Base-by-base conservation (phyloP, 1,284 basidiomycete genomes). In the Marasmius tenuissimus region DNA sequence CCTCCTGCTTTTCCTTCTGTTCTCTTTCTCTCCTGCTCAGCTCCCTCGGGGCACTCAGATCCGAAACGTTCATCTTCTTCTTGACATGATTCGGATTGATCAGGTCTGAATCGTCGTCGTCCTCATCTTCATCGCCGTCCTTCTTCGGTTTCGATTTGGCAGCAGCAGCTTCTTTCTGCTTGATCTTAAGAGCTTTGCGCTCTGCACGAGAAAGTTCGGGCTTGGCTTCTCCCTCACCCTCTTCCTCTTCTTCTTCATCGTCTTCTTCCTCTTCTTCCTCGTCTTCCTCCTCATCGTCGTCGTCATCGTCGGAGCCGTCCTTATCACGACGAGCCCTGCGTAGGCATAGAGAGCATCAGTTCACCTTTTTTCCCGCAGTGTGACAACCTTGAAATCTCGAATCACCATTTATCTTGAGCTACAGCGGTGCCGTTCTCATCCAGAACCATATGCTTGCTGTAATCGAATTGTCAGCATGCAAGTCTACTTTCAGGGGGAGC, bases 1-100 rank as follows among this genome's bases (percentile, higher is more conserved):
- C 93, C 6, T 94, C 93, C 71, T 92, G 85, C 79, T 94, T 95
- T 75, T 96, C 93, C 70, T 93, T 93, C 69, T 86, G 87, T 71
- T 97, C 95, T 66, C 94, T 96, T 74, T 94, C 93, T 64, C 84
- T 82, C 62, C 93, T 78, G 35, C 83, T 81, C 61, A 89, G 70
- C 70, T 91, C 82, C 63, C 78, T 75, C 0, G 86, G 82, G 10
- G 78, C 75, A 57, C 76, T 78, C 22, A 89, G 67, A 71, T 90
- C 88, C 6, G 86, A 81, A 42, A 91, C 85, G 57, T 81, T 89
- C 72, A 89, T 68, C 70, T 86, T 87, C 80, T 85, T 88, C 69
- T 77, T 70, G 57, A 85, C 78, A 69, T 85, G 89, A 67, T 91
- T 91, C n/a, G 86, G 85, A 68, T 91, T 91, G 67, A 87, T 80